Percentiles rank a stretch among this genome's conserved stretches.
Evolutionary conservation across 1,139 yeast genomes (phyloP).

Genomic region (Suhomyces coccinellae): DNA sequence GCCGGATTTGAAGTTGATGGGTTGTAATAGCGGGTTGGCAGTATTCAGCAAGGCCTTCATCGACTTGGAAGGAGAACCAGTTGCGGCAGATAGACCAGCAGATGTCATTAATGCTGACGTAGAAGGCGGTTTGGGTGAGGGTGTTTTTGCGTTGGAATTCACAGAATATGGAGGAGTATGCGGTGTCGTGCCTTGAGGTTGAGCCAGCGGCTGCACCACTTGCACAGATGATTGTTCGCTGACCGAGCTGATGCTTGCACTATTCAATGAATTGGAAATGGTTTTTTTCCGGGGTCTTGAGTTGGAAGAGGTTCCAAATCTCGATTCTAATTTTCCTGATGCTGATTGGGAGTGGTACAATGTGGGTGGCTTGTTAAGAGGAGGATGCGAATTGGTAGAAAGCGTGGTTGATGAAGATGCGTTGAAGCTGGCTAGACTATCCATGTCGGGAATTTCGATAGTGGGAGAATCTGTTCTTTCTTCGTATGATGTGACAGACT

Average conservation of each 20-base stretch:
- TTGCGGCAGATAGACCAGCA: conserved; percentile 18
- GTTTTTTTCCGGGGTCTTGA: conserved; percentile 40
- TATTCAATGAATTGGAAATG: conserved; percentile 37
- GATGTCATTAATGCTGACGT: conserved; percentile 23
- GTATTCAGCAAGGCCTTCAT: conserved; percentile 55
- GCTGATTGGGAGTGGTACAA: conserved; percentile 52
- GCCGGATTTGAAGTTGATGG: conserved; percentile 50
- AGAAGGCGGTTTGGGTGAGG: conserved; percentile 43
- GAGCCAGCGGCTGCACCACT: conserved; percentile 5
- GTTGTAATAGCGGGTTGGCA: conserved; percentile 56
- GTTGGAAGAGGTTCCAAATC: conserved; percentile 24
- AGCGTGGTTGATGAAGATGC: conserved; percentile 10
- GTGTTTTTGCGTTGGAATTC: conserved; percentile 27
- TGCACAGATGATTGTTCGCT: not conserved
- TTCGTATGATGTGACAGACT: conserved; percentile 5
- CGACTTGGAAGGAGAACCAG: conserved; percentile 49
- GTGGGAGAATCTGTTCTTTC: conserved; percentile 44
- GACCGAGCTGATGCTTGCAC: conserved; percentile 13
- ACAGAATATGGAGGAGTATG: conserved; percentile 41
- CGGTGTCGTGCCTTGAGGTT: conserved; percentile 20
- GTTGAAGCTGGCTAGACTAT: conserved; percentile 30
- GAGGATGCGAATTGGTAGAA: conserved; percentile 24
- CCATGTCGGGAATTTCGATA: conserved; percentile 50
- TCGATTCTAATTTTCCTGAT: conserved; percentile 42
- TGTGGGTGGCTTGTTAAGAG: conserved; percentile 51